Evolutionary conservation across 2,329 filamentous ascomycete genomes (phyloP).

Genomic region (Pseudogymnoascus sp.): DNA sequence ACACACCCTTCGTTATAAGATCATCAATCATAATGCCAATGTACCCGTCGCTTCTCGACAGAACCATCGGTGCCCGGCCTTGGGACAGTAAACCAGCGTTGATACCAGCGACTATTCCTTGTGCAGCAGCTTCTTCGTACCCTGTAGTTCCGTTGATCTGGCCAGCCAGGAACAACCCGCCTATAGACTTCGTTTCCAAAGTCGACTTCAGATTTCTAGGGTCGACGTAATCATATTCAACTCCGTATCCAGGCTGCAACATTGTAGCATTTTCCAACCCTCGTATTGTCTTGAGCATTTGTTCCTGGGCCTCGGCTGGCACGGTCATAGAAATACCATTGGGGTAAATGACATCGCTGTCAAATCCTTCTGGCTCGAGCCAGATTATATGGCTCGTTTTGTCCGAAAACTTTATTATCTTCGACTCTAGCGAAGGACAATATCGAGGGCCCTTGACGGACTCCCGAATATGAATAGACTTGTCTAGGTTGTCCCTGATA

Average conservation of each 20-base stretch:
- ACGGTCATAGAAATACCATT: conserved; percentile 98
- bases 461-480: conserved; percentile 92
- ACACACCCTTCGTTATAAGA: conserved; percentile 90
- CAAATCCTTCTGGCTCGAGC: conserved; percentile 93
- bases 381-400: conserved; percentile 82
- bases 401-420: conserved; percentile 78
- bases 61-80: conserved; percentile 53
- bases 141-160: conserved; percentile 98
- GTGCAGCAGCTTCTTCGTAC: conserved; percentile 93
- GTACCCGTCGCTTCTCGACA: conserved; percentile 82
- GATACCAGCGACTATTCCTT: conserved; percentile 85
- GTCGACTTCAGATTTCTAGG: conserved; percentile 81
- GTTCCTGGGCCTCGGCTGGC: conserved; percentile 76
- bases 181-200: conserved; percentile 86
- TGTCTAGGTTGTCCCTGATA: conserved; percentile 82
- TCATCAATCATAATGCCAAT: conserved; percentile 99
- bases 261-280: conserved; percentile 84
- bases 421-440: conserved; percentile 90
- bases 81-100: conserved; percentile 81
- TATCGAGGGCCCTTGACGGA: conserved; percentile 91
- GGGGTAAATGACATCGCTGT: conserved; percentile 83
- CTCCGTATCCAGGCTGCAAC: conserved; percentile 92
- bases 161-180: conserved; percentile 81
- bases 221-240: conserved; percentile 98
- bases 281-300: conserved; percentile 75